Percentiles rank a stretch among this genome's conserved stretches.
phyloP scores from a whole-genome alignment of 139 green algal genomes.

The Chlamydomonas sp. region DNA sequence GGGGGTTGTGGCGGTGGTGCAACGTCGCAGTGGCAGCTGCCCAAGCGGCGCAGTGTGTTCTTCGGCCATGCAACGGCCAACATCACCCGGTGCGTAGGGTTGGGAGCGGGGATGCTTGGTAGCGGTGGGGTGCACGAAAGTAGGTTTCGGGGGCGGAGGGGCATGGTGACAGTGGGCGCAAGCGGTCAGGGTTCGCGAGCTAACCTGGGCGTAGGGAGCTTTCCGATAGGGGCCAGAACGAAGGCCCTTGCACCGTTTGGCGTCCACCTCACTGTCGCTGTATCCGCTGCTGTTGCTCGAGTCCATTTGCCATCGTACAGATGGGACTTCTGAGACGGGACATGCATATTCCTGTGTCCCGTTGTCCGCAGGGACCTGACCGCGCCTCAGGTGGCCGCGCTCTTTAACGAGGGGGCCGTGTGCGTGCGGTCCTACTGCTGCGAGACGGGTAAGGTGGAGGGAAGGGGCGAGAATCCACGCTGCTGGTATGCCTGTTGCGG shows the following conservation, averaged over 20 bases:
- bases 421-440: constrained; percentile 20
- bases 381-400: not conserved
- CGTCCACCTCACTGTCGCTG: not conserved
- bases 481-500: too few relatives aligned
- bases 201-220: not conserved
- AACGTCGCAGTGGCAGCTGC: not conserved
- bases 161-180: not conserved
- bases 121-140: not conserved
- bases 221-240: too few relatives aligned
- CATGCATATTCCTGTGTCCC: not conserved
- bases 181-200: not conserved
- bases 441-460: not conserved
- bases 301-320: not conserved
- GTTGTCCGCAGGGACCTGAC: constrained; percentile 2
- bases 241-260: not conserved
- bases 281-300: not conserved
- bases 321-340: not conserved
- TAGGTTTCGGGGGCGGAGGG: not conserved
- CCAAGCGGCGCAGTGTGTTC: not conserved
- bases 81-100: constrained; percentile 14
- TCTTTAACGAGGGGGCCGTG: constrained; percentile 16
- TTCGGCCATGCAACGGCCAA: not conserved
- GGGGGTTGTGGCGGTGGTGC: not conserved
- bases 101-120: not conserved
- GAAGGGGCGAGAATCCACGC: too few relatives aligned